Percentiles rank a stretch among this genome's conserved stretches.
phyloP scores from a whole-genome alignment of 495 filamentous ascomycete genomes.

The Diplogelasinospora grovesii region DNA sequence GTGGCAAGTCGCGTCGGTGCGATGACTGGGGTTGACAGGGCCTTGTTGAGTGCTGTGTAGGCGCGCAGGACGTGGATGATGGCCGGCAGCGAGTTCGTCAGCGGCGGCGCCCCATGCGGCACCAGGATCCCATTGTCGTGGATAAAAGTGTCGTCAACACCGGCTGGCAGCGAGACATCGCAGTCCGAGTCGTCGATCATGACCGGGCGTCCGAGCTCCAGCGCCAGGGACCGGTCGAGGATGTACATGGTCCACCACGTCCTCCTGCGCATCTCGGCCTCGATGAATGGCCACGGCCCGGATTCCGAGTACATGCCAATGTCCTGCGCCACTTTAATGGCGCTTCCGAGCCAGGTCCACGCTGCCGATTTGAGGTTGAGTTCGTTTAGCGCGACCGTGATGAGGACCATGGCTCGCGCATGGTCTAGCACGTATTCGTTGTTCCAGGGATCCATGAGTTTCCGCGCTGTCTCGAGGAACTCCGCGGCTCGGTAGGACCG shows the following conservation, averaged over 20 bases:
- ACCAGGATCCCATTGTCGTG: constrained; percentile 52
- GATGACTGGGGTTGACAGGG: constrained; percentile 62
- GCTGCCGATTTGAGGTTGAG: constrained; percentile 82
- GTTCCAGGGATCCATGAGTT: constrained; percentile 71
- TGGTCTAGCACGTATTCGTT: constrained; percentile 78
- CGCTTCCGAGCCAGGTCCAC: constrained; percentile 85
- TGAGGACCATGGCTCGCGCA: constrained; percentile 63
- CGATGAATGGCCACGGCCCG: constrained; percentile 64
- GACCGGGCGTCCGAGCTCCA: constrained; percentile 76
- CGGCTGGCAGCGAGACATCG: constrained; percentile 71
- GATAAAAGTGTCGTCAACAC: constrained; percentile 77
- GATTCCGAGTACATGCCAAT: constrained; percentile 77
- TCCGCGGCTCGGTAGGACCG: constrained; percentile 58
- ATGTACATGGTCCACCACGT: constrained; percentile 95
- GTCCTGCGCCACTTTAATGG: constrained; percentile 78
- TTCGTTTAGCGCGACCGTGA: constrained; percentile 77
- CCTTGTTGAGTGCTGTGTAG: constrained; percentile 69
- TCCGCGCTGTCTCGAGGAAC: constrained; percentile 64
- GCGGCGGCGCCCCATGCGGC: constrained; percentile 42
- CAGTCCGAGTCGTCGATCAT: constrained; percentile 88
- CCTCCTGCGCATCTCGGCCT: constrained; percentile 81
- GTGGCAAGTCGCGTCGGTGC: constrained; percentile 62
- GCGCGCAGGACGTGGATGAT: constrained; percentile 79
- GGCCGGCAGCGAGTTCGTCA: constrained; percentile 61
- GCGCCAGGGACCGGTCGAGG: constrained; percentile 74